These are phyloP conservation scores for Aspergillus vadensis DNA, from an alignment of 2,329 filamentous ascomycete genomes.

Conservation along the genomic window DNA sequence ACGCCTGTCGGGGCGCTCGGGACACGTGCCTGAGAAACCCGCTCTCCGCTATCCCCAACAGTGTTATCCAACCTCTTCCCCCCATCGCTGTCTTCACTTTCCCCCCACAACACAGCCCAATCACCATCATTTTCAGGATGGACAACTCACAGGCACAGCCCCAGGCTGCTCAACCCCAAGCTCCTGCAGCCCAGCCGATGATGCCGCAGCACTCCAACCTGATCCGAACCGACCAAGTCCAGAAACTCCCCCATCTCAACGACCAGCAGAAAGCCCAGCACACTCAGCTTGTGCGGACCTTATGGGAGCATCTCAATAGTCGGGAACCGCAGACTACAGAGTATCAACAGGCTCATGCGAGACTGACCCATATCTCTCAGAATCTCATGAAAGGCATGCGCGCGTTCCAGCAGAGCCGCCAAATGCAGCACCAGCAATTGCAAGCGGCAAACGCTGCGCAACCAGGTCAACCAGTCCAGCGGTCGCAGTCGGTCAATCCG, in stretches of 20 bases:
- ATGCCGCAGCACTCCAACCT: slow-evolving; percentile 46
- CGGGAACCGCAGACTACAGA: slow-evolving; percentile 52
- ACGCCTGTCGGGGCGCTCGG: background rate
- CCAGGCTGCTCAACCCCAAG: slow-evolving; percentile 33
- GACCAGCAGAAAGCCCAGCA: slow-evolving; percentile 60
- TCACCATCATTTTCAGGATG: background rate
- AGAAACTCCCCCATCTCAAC: slow-evolving; percentile 55
- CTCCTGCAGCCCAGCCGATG: slow-evolving; percentile 34
- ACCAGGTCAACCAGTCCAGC: slow-evolving; percentile 30
- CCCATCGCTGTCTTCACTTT: background rate
- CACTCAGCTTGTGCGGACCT: slow-evolving; percentile 54
- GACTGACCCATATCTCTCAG: slow-evolving; percentile 54
- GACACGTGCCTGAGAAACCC: slow-evolving; percentile 1
- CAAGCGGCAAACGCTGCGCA: slow-evolving; percentile 24
- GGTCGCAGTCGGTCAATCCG: slow-evolving; percentile 39
- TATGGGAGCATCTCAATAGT: slow-evolving; percentile 57
- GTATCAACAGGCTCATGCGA: slow-evolving; percentile 53
- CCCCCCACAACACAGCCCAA: background rate
- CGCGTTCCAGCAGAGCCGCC: slow-evolving; percentile 47
- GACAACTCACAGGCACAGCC: slow-evolving; percentile 6
- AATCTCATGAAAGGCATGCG: slow-evolving; percentile 56
- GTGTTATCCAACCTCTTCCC: background rate
- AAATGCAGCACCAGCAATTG: slow-evolving; percentile 36
- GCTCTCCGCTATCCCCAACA: background rate
- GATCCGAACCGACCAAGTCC: slow-evolving; percentile 57